These are phyloP conservation scores for Pilobolus umbonatus DNA, from an alignment of 192 early-diverging fungal species.

Conservation along the genomic window DNA sequence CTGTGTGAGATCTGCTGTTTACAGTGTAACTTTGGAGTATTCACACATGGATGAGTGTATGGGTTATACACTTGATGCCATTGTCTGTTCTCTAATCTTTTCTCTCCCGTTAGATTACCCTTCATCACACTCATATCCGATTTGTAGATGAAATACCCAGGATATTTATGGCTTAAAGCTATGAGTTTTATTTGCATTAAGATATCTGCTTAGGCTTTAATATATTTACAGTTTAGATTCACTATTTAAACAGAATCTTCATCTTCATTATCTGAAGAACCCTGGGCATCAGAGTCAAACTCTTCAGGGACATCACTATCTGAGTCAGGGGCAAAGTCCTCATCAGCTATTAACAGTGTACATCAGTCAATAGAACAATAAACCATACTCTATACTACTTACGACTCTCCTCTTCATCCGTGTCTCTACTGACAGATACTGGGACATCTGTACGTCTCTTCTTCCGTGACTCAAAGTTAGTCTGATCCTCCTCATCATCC, in stretches of 20 bases:
- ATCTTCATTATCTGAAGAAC: constrained; percentile 22
- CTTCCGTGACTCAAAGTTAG: constrained; percentile 28
- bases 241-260: constrained; percentile 22
- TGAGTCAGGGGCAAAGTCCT: constrained; percentile 79
- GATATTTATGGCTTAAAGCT: no score
- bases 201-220: no score
- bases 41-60: no score
- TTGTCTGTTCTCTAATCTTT: no score
- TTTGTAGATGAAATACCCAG: no score
- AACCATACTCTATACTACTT: constrained; percentile 29
- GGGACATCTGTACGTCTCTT: constrained; percentile 28
- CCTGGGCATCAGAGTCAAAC: constrained; percentile 67
- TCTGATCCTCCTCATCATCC: constrained; percentile 45
- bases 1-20: no score
- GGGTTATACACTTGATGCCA: no score
- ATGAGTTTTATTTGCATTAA: no score
- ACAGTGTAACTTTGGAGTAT: no score
- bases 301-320: constrained; percentile 77
- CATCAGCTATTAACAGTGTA: constrained; percentile 57
- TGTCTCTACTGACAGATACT: constrained; percentile 3
- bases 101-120: no score
- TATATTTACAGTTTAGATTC: no score
- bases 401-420: constrained; percentile 67
- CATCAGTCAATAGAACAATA: constrained; percentile 17
- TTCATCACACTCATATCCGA: no score